Evolutionary conservation across 805 yeast species (phyloP).

Genomic region (Grigorovia yakushimaensis): DNA sequence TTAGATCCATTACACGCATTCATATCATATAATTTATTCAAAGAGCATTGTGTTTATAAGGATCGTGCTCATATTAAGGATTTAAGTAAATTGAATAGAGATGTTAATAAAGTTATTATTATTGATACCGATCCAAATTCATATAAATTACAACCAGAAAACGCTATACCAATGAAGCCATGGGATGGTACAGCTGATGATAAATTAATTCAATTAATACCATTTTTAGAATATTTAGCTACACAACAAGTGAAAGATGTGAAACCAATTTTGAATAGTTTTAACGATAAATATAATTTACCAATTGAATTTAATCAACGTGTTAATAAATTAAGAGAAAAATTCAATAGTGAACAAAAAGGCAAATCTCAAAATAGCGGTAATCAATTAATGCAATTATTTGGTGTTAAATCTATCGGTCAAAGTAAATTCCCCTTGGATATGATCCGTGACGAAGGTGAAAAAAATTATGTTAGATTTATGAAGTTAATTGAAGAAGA

Average conservation of each 20-base stretch:
- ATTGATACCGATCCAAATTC: conserved; percentile 70
- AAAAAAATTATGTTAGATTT: conserved; percentile 75
- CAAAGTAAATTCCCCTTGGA: conserved; percentile 60
- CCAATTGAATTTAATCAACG: conserved; percentile 74
- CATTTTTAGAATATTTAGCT: conserved; percentile 89
- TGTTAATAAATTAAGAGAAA: conserved; percentile 63
- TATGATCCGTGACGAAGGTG: conserved; percentile 83
- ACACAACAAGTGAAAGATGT: conserved; percentile 80
- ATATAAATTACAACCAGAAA: conserved; percentile 80
- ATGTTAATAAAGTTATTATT: conserved; percentile 66
- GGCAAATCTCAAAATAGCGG: conserved; percentile 30
- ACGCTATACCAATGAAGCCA: conserved; percentile 72
- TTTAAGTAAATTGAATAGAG: conserved; percentile 83
- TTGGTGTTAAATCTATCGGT: conserved; percentile 41
- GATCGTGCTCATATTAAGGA: conserved; percentile 90
- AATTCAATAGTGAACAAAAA: conserved; percentile 50
- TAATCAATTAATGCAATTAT: conserved; percentile 47
- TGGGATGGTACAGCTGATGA: conserved; percentile 89
- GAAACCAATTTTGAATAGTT: conserved; percentile 75
- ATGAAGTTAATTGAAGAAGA: conserved; percentile 79
- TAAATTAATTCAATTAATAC: conserved; percentile 67
- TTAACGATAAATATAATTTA: conserved; percentile 52
- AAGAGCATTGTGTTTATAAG: conserved; percentile 78
- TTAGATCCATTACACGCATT: conserved; percentile 90
- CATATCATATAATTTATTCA: conserved; percentile 74